Conservation (phyloP, 2,329 filamentous ascomycete genomes). For the Plectosphaerella sp. region DNA sequence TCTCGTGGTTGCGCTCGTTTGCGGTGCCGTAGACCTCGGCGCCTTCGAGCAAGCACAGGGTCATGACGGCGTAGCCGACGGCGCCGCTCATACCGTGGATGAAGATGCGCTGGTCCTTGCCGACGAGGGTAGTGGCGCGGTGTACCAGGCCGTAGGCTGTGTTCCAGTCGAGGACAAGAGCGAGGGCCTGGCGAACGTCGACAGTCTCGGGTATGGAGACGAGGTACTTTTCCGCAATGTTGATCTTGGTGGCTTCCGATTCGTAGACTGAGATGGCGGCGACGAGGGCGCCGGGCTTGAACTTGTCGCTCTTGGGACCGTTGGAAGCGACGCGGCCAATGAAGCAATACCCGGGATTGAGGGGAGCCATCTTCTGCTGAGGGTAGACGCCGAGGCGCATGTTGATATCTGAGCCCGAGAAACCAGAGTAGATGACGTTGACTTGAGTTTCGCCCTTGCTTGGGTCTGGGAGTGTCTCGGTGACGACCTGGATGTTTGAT, state of each 20-base stretch:
- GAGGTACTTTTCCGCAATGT: conserved; percentile 40
- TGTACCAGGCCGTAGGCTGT: conserved; percentile 32
- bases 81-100: conserved; percentile 46
- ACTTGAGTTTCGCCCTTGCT: conserved; percentile 37
- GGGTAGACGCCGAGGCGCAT: conserved; percentile 43
- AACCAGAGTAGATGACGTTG: conserved; percentile 39
- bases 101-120: conserved; percentile 39
- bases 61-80: conserved; percentile 37
- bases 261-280: conserved; percentile 31
- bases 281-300: conserved; percentile 26
- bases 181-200: conserved; percentile 31
- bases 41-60: conserved; percentile 33
- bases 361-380: conserved; percentile 34
- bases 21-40: conserved; percentile 47
- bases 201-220: conserved; percentile 33
- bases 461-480: conserved; percentile 29
- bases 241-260: conserved; percentile 37
- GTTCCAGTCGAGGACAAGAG: conserved; percentile 39
- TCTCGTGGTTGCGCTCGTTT: conserved; percentile 35
- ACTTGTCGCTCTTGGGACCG: conserved; percentile 21
- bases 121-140: conserved; percentile 28
- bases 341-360: conserved; percentile 44
- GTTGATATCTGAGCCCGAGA: conserved; percentile 40
- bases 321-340: conserved; percentile 33
- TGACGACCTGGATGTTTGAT: conserved; percentile 27